These are phyloP conservation scores for Lippia alba DNA, from an alignment of 305 asterid species.

Conservation along the genomic window DNA sequence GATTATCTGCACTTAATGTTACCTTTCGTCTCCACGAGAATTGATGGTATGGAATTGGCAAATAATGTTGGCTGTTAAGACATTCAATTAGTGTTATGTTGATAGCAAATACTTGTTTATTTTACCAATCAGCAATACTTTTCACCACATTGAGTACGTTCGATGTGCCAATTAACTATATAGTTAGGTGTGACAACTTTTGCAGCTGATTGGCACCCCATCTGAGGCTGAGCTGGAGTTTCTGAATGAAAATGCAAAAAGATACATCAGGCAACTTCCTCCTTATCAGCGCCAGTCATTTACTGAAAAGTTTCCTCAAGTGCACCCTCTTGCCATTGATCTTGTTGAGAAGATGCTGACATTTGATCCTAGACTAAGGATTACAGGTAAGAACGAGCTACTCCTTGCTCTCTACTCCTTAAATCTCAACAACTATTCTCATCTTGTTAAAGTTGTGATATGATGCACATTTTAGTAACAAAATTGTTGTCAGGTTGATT, in stretches of 20 bases:
- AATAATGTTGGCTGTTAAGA: background rate
- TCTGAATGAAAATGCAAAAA: slow-evolving; percentile 85
- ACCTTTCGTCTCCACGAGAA: background rate
- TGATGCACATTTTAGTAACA: background rate
- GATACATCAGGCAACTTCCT: slow-evolving; percentile 84
- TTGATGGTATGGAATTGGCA: background rate
- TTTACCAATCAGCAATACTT: background rate
- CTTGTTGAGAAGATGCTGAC: slow-evolving; percentile 92
- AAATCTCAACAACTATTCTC: background rate
- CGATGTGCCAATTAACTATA: background rate
- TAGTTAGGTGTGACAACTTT: slow-evolving; percentile 23
- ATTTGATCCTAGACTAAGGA: slow-evolving; percentile 86
- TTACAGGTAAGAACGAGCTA: slow-evolving; percentile 60
- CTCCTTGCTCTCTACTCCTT: slow-evolving; percentile 8
- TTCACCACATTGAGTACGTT: background rate
- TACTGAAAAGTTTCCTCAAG: slow-evolving; percentile 78
- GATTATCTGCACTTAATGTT: too few relatives aligned
- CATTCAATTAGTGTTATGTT: background rate
- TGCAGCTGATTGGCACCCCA: slow-evolving; percentile 93
- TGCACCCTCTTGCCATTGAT: slow-evolving; percentile 90
- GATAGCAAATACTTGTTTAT: background rate
- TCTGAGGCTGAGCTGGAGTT: slow-evolving; percentile 86
- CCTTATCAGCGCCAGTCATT: slow-evolving; percentile 78
- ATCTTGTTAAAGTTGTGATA: background rate
- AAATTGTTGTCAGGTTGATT: background rate